These are phyloP conservation scores for Asterella californica DNA, from an alignment of 225 moss, liverwort and hornwort genomes.

Conservation along the genomic window DNA sequence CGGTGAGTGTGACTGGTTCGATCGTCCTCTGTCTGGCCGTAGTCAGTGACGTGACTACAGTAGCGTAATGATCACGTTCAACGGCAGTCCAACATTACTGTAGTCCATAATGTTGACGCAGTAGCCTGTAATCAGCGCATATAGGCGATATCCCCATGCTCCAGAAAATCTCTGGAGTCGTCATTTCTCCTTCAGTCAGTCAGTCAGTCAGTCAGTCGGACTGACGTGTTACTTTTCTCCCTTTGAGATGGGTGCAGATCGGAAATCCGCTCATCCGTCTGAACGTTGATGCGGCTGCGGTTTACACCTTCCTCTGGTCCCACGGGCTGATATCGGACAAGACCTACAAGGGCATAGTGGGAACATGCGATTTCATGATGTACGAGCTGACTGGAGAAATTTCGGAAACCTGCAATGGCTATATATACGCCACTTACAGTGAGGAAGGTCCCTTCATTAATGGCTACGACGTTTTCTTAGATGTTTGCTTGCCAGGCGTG, in stretches of 20 bases:
- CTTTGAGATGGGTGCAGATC: slow-evolving; percentile 23
- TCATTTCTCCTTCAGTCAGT: not conserved
- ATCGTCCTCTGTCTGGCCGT: not conserved
- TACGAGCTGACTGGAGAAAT: slow-evolving; percentile 30
- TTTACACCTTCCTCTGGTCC: slow-evolving; percentile 42
- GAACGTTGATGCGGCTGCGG: slow-evolving; percentile 36
- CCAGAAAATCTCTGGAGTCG: not conserved
- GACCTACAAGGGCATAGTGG: slow-evolving; percentile 33
- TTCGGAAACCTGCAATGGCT: slow-evolving; percentile 24
- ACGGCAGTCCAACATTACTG: too few relatives aligned
- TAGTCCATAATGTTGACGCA: too few relatives aligned
- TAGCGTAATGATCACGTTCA: too few relatives aligned
- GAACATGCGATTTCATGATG: slow-evolving; percentile 29
- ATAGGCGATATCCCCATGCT: not conserved
- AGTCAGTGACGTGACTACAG: too few relatives aligned
- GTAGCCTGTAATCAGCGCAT: too few relatives aligned
- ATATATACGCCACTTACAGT: slow-evolving; percentile 25
- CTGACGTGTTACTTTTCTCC: too few relatives aligned
- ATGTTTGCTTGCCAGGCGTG: slow-evolving; percentile 45
- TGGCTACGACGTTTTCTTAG: slow-evolving; percentile 42
- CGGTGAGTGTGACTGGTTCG: slow-evolving; percentile 16
- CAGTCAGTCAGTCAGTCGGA: too few relatives aligned
- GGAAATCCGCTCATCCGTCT: slow-evolving; percentile 43
- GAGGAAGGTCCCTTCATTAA: slow-evolving; percentile 48
- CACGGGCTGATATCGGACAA: slow-evolving; percentile 46